Base-by-base conservation (phyloP, 2,329 filamentous ascomycete species). In the Cytospora schulzeri region DNA sequence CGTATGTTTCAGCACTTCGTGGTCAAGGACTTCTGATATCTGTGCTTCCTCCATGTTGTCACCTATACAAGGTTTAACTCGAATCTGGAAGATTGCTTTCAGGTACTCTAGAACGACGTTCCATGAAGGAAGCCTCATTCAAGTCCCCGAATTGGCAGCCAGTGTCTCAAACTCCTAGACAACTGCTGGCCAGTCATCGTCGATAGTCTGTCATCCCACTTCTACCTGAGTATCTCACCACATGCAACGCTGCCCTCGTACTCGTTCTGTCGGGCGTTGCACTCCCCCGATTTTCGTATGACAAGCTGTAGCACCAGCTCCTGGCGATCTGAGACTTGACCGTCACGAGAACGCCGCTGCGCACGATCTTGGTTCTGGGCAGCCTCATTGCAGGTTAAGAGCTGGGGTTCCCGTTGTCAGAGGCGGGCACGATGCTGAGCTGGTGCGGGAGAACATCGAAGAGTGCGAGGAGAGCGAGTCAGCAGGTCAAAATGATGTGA, bases 341-440 rank as follows among this genome's bases (percentile, higher is more conserved):
- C 41, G 12, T 58, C 26, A n/a, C 35, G 24, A 35, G 35, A 14
- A 50, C 28, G 17, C 33, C 55, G 1, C 62, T 63, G 8, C 31
- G 50, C 50, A 52, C 14, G 19, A 48, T 50, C 12, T 60, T 57
- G 11, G 26, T 60, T 4, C 62, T 54, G 19, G 56, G 50, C 9
- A 35, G 9, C 19, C 33, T 63, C 5, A 56, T 63, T 0, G 56
- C 62, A 9, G 35, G 50, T 12, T 48, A 59, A n/a, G 56, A 53
- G 24, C 29, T 50, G 22, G 62, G 50, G 7, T 28, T 63, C 50
- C 56, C 58, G 15, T n/a, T 56, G 4, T 54, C 62, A 26, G 50
- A 54, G n/a, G 50, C 50, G 62, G 50, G 22, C 45, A 63, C 17
- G 62, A 63, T n/a, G 56, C 56, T 11, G 50, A 59, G 17, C 60